Percentiles rank a stretch among this genome's conserved stretches.
These are phyloP conservation scores for Adenanthera pavonina DNA, from an alignment of 306 rosid genomes.

Conservation along the genomic window DNA sequence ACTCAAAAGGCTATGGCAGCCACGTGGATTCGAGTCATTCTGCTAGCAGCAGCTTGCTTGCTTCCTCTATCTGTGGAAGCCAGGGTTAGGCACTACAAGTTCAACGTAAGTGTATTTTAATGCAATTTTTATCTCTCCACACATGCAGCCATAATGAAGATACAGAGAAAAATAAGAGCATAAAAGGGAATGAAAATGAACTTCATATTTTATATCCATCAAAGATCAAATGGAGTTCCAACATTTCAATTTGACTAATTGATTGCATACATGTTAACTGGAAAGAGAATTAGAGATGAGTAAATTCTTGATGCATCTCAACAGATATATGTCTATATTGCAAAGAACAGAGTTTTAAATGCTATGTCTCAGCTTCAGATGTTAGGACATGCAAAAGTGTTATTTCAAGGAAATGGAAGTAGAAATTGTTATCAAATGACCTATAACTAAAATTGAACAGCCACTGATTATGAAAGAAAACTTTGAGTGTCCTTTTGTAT, in stretches of 20 bases:
- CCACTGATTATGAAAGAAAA: background rate
- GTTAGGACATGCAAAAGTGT: background rate
- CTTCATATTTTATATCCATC: background rate
- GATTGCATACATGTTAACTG: background rate
- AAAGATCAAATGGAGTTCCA: background rate
- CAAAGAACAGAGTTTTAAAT: background rate
- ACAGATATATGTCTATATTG: background rate
- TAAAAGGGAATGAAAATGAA: conserved; percentile 11
- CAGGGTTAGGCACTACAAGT: conserved; percentile 43
- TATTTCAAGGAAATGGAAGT: background rate
- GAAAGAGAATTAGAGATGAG: background rate
- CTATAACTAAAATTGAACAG: background rate
- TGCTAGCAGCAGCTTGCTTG: conserved; percentile 24
- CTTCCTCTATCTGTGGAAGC: conserved; percentile 33
- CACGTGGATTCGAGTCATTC: conserved; percentile 14
- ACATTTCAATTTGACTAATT: conserved; percentile 11
- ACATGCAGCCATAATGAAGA: conserved; percentile 9
- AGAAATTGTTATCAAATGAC: background rate
- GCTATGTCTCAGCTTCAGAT: background rate
- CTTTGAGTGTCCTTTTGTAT: background rate
- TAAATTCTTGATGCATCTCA: background rate
- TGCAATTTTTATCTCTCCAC: background rate
- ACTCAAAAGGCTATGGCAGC: background rate
- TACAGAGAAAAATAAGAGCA: background rate
- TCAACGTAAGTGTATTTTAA: conserved; percentile 35